Evolutionary conservation across 441 rosid species (phyloP).

Genomic region (Lepidium campestre): DNA sequence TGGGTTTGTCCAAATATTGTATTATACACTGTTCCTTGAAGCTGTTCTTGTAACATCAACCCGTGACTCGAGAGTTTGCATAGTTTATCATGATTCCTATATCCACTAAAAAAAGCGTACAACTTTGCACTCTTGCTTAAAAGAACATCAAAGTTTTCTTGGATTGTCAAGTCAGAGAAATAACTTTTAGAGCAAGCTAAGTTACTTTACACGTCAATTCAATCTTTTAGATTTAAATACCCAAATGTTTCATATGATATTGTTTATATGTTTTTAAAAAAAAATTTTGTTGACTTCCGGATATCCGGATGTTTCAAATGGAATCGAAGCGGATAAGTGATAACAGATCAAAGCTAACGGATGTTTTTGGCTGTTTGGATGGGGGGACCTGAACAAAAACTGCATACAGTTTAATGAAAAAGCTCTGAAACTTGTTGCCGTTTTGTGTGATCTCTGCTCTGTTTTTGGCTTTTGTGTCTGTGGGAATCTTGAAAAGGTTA

Average conservation of each 20-base stretch:
- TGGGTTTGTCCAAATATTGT: neutral
- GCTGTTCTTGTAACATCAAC: conserved; percentile 1
- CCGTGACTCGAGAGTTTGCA: conserved; percentile 14
- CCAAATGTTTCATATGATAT: no score
- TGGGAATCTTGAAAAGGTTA: conserved; percentile 25
- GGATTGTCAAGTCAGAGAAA: conserved; percentile 26
- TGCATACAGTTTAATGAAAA: neutral
- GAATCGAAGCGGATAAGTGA: no score
- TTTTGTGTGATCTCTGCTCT: neutral
- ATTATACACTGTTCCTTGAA: neutral
- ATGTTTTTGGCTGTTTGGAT: no score
- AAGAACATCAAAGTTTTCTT: conserved; percentile 21
- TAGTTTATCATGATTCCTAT: conserved; percentile 19
- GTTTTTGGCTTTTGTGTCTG: neutral
- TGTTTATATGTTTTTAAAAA: no score
- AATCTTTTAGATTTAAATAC: conserved; percentile 13
- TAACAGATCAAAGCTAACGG: no score
- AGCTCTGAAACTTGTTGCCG: conserved; percentile 11
- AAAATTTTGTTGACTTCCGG: no score
- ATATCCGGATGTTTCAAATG: no score
- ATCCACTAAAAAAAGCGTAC: conserved; percentile 11
- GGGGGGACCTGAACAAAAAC: conserved; percentile 7
- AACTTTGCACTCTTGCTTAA: conserved; percentile 27
- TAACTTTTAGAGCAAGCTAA: conserved; percentile 27
- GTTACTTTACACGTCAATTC: conserved; percentile 21